Base-by-base conservation (phyloP, 805 yeast genomes). In the Candida corydali region DNA sequence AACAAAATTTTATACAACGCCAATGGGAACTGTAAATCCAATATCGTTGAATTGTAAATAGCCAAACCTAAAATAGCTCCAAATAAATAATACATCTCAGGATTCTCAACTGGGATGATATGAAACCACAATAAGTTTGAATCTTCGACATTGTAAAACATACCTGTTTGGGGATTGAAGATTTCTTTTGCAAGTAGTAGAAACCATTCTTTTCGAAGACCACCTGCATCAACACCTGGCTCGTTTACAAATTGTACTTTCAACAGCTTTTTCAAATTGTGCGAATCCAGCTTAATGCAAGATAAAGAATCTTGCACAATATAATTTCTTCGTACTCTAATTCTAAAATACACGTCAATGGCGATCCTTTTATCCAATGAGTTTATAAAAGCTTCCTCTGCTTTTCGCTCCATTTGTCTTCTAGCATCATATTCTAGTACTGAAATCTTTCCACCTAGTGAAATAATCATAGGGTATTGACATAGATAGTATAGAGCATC, bases 221-320 rank as follows among this genome's bases (percentile, higher is more conserved):
- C 98, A 2, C 98, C 98, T 1, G 88, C 97, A 63, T 91, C 98
- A 16, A 91, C 75, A 0, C 98, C 98, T 0, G 89, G 94, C 52
- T 91, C 98, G 41, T 80, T 80, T 3, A 82, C 63, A 55, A 93
- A 91, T 49, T 85, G 89, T 7, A 93, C 82, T 43, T 78, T 73
- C 20, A 91, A 59, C 1, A 86, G 75, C 51, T 89, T 88, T 48
- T 82, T 78, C 40, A 88, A 65, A 50, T 85, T 86, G 8, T 57
- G 55, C 28, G 65, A 69, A 47, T 77, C 77, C 3, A 67, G 58
- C 46, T 78, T 73, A 24, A 83, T 75, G 22, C 76, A 70, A 6
- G 76, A 62, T 29, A 93, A 57, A 1, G 97, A 87, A 55, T 91
- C 98, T 29, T 71, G 73, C 0, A 87, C 73, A 2, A 91, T 70